A percentile compares a stretch with the other conserved stretches of the same genome.
Conservation (phyloP, 1,139 yeast species). For the Sugiyamaella japonica region DNA sequence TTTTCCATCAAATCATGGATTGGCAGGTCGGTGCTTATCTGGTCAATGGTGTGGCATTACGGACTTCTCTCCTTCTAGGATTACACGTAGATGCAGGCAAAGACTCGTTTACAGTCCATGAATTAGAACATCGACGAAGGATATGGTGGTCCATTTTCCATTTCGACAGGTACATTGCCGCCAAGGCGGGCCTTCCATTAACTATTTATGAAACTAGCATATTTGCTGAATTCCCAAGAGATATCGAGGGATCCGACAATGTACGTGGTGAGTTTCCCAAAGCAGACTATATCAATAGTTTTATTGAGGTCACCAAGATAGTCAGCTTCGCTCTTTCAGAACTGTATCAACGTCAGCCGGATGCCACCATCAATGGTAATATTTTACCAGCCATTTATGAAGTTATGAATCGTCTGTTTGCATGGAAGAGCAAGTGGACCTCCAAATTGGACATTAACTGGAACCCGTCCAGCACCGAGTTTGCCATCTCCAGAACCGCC, state of each 20-base stretch:
- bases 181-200: conserved; percentile 81
- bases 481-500: conserved; percentile 57
- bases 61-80: conserved; percentile 74
- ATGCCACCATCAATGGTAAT: conserved; percentile 29
- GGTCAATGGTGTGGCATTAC: conserved; percentile 73
- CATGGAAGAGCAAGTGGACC: conserved; percentile 58
- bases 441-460: conserved; percentile 20
- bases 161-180: conserved; percentile 82
- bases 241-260: conserved; percentile 42
- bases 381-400: conserved; percentile 21
- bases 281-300: conserved; percentile 74
- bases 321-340: conserved; percentile 73
- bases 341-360: conserved; percentile 74
- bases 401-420: conserved; percentile 64
- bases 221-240: conserved; percentile 72
- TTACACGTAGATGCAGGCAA: conserved; percentile 51
- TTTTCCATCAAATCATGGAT: conserved; percentile 81
- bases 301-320: conserved; percentile 78
- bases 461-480: conserved; percentile 16
- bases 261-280: conserved; percentile 66
- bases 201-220: conserved; percentile 79
- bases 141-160: conserved; percentile 92
- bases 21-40: conserved; percentile 81
- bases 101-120: conserved; percentile 22
- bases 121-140: conserved; percentile 71